These are phyloP conservation scores for Asparagopsis taxiformis DNA, from an alignment of 31 red algal species.

Conservation along the genomic window DNA sequence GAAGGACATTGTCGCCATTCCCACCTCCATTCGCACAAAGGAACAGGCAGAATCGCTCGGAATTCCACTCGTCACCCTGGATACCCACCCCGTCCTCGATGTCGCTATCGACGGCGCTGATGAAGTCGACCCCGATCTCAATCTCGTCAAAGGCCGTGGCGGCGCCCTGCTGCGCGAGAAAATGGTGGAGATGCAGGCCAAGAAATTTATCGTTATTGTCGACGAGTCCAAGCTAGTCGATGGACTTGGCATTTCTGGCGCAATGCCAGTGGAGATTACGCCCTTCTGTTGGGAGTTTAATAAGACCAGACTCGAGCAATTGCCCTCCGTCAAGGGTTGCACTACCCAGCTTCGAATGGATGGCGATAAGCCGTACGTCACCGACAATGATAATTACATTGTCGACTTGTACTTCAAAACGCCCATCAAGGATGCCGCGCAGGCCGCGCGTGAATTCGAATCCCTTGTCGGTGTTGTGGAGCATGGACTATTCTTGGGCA, in stretches of 20 bases:
- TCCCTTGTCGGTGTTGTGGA: constrained; percentile 89
- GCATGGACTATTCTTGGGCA: constrained; percentile 92
- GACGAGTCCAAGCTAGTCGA: constrained; percentile 92
- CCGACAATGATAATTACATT: constrained; percentile 99
- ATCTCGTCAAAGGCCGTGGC: constrained; percentile 96
- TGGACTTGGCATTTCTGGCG: constrained; percentile 79
- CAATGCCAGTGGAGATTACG: constrained; percentile 96
- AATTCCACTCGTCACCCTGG: constrained; percentile 89
- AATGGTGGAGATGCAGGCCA: constrained; percentile 91
- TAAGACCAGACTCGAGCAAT: constrained; percentile 39
- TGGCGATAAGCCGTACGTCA: constrained; percentile 75
- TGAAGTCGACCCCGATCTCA: constrained; percentile 80
- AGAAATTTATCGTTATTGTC: constrained; percentile 95
- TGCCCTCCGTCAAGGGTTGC: constrained; percentile 56
- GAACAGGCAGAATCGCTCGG: constrained; percentile 78
- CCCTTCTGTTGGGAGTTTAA: constrained; percentile 93
- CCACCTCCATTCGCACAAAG: constrained; percentile 89
- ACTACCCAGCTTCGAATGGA: constrained; percentile 73
- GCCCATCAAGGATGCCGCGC: constrained; percentile 58
- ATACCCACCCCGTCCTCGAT: constrained; percentile 85
- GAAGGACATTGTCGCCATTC: constrained; percentile 88
- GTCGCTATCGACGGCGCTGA: constrained; percentile 98
- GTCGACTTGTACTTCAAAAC: constrained; percentile 88
- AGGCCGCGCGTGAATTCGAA: constrained; percentile 62
- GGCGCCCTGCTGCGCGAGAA: constrained; percentile 97